Evolutionary conservation across 345 rosid genomes (phyloP), one percentile per base, ranked within the genome.

Genomic region (Eucalyptus paniculata): DNA sequence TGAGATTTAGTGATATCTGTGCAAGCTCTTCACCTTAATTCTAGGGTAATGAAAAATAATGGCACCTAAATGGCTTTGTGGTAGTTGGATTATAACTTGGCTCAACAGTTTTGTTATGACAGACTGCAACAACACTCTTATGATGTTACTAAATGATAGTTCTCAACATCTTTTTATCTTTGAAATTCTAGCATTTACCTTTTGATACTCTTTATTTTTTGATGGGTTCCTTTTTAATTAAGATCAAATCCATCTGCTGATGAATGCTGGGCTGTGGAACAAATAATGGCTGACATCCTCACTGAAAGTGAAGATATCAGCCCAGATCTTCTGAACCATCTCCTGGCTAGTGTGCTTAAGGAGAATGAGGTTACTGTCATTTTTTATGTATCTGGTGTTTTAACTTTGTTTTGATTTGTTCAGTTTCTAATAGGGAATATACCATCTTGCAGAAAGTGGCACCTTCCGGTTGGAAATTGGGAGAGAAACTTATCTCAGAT

Each of bases 261-360:
- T 90, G 93, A 94, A 80, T 91, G 67, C 88, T 47, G 87, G 44
- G 93, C 97, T 42, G 95, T 96, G 97, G 99, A 94, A 86, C 90
- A 93, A 90, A 93, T 96, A 50, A 95, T 96, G 99, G 93, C 94
- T 23, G 50, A 93, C 83, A 91, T 94, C 56, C 89, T 96, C 32
- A 92, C 94, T 88, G 96, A 95, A 95, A 94, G 93, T 88, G 98
- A 96, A 72, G 93, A 91, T 69, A 89, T 96, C 86, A 92, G 96
- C 50, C 50, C 69, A 83, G 95, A 89, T 90, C 92, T 96, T 90
- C 95, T 96, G 50, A 87, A 89, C 81, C 86, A 80, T 58, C 97
- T 96, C 89, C 91, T 96, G 87, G 91, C 93, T 86, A 92, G 93
- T 91, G 93, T 94, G 51, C 91, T 91, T 89, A 94, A 93, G 89